Conservation (phyloP, 2,329 filamentous ascomycete species). For the Tolypocladium sp. region DNA sequence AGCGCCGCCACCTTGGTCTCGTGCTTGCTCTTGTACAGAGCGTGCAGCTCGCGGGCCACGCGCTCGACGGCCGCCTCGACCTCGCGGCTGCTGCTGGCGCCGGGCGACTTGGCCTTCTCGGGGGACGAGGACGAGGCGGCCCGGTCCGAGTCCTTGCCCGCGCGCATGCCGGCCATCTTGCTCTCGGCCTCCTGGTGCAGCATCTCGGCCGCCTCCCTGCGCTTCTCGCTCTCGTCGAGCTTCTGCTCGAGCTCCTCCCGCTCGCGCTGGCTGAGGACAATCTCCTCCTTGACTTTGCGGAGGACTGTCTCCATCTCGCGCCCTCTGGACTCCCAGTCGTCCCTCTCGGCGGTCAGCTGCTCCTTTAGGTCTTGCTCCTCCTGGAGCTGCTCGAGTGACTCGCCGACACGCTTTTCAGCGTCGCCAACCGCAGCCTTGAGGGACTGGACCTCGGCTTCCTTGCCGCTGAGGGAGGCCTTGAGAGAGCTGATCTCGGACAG, state of each 20-base stretch:
- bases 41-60: slow-evolving; percentile 87
- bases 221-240: slow-evolving; percentile 67
- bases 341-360: slow-evolving; percentile 63
- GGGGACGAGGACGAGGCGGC: slow-evolving; percentile 18
- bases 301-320: slow-evolving; percentile 80
- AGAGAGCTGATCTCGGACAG: slow-evolving; percentile 91
- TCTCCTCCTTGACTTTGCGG: slow-evolving; percentile 71
- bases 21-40: slow-evolving; percentile 93
- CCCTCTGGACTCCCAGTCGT: slow-evolving; percentile 75
- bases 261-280: slow-evolving; percentile 69
- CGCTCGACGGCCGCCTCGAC: slow-evolving; percentile 82
- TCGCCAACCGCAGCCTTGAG: slow-evolving; percentile 82
- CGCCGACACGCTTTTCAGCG: slow-evolving; percentile 84
- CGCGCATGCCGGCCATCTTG: slow-evolving; percentile 65
- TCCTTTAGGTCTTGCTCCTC: slow-evolving; percentile 67
- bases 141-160: slow-evolving; percentile 40
- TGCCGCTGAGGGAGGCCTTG: slow-evolving; percentile 82
- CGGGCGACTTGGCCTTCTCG: slow-evolving; percentile 25
- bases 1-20: slow-evolving; percentile 90
- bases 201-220: slow-evolving; percentile 63
- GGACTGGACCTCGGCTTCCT: slow-evolving; percentile 82
- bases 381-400: slow-evolving; percentile 73
- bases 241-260: slow-evolving; percentile 69
- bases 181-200: slow-evolving; percentile 69
- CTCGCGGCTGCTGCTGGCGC: slow-evolving; percentile 42